Evolutionary conservation across 768 basidiomycete genomes (phyloP), one percentile per base, ranked within the genome.

Genomic region (Chalciporus chontae): DNA sequence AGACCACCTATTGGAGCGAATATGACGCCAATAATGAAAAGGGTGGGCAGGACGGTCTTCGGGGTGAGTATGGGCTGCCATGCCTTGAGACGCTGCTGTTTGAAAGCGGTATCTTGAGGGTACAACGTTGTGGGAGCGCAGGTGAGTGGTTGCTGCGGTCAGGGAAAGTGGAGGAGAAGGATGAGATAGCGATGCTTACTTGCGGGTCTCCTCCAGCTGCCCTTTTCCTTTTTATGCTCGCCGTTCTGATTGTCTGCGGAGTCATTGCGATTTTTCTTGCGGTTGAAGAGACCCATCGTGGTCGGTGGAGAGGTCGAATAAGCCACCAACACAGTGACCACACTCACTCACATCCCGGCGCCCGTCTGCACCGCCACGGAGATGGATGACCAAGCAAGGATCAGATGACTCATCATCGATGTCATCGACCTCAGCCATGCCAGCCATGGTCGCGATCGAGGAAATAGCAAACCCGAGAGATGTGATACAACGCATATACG

Each of bases 21-120:
- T 56, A 98, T 71, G 58, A 99, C 77, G 40, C 91, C 96, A 60
- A 98, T 84, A 63, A 97, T 83, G 71, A 99, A 94, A 40, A 99
- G 80, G 1, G 94, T 95, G 3, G 96, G 96, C 14, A 99, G 80
- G 18, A 99, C 96, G 1, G 94, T 96, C 71, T 94, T 94, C 5
- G 96, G 96, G 5, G 94, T 97, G 41, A 98, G 79, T 66, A 99
- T 98, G 8, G 96, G 96, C 77, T 99, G 96, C 96, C 96, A 99
- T 64, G 96, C 96, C 75, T 97, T 98, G 65, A 99, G 81, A 48
- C 96, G 88, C 71, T 99, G 96, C 69, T 99, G 96, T 73, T 96
- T 98, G 81, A 96, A 97, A 36, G 94, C 95, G 51, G 94, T 97
- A 71, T 97, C 93, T 96, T 13, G 49, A 14, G 10, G 18, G 29